phyloP scores from a whole-genome alignment of 1,284 basidiomycete species.

The Melampsora larici-populina region DNA sequence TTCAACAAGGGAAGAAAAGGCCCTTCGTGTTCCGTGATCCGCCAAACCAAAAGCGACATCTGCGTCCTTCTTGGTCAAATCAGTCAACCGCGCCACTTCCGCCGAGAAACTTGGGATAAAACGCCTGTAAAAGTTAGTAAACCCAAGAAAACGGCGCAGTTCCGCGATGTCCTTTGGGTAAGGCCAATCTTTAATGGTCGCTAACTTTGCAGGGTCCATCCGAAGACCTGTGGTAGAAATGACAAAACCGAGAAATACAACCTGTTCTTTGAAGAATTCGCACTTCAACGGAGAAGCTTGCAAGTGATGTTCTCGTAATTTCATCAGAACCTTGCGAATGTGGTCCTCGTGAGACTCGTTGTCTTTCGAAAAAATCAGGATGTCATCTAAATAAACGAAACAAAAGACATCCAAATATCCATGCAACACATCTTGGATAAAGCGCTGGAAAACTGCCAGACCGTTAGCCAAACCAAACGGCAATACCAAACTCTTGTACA shows the following conservation, averaged over 20 bases:
- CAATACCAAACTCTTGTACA: slow-evolving; percentile 56
- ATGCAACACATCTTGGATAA: too few relatives aligned
- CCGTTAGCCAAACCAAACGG: slow-evolving; percentile 57
- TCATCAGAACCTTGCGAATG: background rate
- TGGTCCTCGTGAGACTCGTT: background rate
- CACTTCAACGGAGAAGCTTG: slow-evolving; percentile 10
- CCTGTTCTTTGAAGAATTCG: background rate
- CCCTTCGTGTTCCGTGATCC: too few relatives aligned
- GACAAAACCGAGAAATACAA: slow-evolving; percentile 11
- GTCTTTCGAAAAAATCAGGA: slow-evolving; percentile 9
- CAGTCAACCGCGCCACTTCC: background rate
- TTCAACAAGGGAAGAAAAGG: background rate
- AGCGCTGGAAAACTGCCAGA: slow-evolving; percentile 52
- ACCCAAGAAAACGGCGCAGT: background rate
- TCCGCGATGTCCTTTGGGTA: background rate
- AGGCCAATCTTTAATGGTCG: slow-evolving; percentile 8
- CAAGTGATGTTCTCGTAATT: background rate
- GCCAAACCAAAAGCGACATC: background rate
- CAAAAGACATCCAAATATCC: too few relatives aligned
- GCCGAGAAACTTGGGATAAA: slow-evolving; percentile 5
- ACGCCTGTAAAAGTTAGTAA: too few relatives aligned
- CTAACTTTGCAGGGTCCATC: slow-evolving; percentile 7
- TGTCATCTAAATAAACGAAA: too few relatives aligned
- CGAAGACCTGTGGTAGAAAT: background rate
- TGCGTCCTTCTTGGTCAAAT: background rate